These are phyloP conservation scores for Xylariaceae sp. DNA, from an alignment of 2,329 filamentous ascomycete species.

Conservation along the genomic window DNA sequence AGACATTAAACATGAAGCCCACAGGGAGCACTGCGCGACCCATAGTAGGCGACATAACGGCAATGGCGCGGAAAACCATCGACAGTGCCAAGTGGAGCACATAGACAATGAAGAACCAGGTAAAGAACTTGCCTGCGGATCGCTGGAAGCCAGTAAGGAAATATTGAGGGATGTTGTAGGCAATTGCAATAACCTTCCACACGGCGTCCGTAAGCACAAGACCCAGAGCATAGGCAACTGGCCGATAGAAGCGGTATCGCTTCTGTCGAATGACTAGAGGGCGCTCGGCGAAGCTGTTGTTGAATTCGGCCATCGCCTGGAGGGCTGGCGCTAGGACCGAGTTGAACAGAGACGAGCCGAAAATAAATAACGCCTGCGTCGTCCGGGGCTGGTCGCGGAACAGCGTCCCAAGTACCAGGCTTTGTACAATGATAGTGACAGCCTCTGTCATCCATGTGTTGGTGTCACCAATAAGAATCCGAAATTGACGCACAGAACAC, in stretches of 20 bases:
- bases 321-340: slow-evolving; percentile 56
- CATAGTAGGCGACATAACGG: slow-evolving; percentile 62
- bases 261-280: slow-evolving; percentile 41
- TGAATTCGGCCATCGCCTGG: slow-evolving; percentile 54
- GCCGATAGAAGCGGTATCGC: slow-evolving; percentile 45
- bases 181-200: slow-evolving; percentile 47
- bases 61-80: slow-evolving; percentile 71
- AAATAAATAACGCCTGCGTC: slow-evolving; percentile 29
- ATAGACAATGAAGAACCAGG: slow-evolving; percentile 68
- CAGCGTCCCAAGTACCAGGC: slow-evolving; percentile 28
- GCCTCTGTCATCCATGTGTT: slow-evolving; percentile 29
- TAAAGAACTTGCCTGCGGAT: slow-evolving; percentile 66
- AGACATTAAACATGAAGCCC: slow-evolving; percentile 52
- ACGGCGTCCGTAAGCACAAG: slow-evolving; percentile 45
- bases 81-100: slow-evolving; percentile 64
- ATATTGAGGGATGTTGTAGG: slow-evolving; percentile 52
- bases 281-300: slow-evolving; percentile 42
- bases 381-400: slow-evolving; percentile 28
- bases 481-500: slow-evolving; percentile 49
- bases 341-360: slow-evolving; percentile 50
- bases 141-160: slow-evolving; percentile 50
- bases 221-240: slow-evolving; percentile 31
- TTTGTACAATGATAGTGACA: slow-evolving; percentile 26
- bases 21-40: slow-evolving; percentile 48
- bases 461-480: slow-evolving; percentile 40